Percentiles rank a stretch among this genome's conserved stretches.
Conservation (phyloP, 2,329 filamentous ascomycete species). For the Ustulina deusta region DNA sequence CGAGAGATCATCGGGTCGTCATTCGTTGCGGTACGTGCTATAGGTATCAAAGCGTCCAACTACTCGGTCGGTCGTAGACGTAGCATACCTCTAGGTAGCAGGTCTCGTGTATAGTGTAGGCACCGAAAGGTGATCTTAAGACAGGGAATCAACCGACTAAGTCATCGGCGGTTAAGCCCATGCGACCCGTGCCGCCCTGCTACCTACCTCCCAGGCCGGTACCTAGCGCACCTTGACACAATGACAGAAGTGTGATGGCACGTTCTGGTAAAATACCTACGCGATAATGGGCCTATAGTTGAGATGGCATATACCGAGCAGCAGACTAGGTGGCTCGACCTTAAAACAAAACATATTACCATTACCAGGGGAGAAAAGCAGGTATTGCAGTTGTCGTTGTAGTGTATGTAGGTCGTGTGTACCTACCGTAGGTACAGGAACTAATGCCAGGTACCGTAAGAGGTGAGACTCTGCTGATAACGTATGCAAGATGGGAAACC, state of each 20-base stretch:
- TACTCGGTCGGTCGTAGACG: neutral
- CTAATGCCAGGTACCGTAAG: constrained; percentile 27
- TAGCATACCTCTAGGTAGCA: constrained; percentile 3
- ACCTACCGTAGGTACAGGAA: neutral
- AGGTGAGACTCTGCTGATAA: constrained; percentile 13
- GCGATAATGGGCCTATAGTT: neutral
- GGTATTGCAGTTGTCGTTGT: neutral
- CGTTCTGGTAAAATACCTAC: neutral
- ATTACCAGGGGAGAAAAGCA: neutral
- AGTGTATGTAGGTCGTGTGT: neutral
- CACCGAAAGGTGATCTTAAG: constrained; percentile 12
- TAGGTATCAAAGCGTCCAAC: neutral
- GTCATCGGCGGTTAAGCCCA: constrained; percentile 16
- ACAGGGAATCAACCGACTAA: constrained; percentile 20
- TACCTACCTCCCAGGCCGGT: too few species aligned
- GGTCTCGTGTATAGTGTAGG: neutral
- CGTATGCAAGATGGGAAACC: neutral
- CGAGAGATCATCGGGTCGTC: neutral
- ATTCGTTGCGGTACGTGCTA: neutral
- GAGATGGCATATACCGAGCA: neutral
- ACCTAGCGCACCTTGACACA: neutral
- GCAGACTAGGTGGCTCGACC: neutral
- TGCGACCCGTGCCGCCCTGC: constrained; percentile 18
- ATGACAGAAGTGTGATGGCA: too few species aligned
- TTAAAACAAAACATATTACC: neutral